phyloP scores from a whole-genome alignment of 2,329 filamentous ascomycete species.

The Aspergillus ochraceus region DNA sequence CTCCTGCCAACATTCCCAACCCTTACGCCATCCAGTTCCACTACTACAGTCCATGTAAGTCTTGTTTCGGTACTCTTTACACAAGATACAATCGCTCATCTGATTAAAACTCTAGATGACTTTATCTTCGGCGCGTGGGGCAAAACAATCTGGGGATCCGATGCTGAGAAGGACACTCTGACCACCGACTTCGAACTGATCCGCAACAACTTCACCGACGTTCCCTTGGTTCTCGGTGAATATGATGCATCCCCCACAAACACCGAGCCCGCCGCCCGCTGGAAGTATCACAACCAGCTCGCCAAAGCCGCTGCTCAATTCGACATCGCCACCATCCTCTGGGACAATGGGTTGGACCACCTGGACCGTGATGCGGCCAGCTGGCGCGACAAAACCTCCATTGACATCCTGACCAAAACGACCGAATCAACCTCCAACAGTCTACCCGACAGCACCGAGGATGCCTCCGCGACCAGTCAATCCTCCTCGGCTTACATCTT shows the following conservation, averaged over 20 bases:
- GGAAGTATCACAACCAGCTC: constrained; percentile 60
- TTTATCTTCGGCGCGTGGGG: constrained; percentile 45
- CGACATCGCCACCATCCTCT: constrained; percentile 54
- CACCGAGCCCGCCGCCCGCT: constrained; percentile 57
- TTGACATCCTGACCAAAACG: constrained; percentile 51
- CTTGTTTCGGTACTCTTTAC: background rate
- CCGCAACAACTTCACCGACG: constrained; percentile 55
- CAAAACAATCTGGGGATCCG: constrained; percentile 61
- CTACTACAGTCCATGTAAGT: constrained; percentile 53
- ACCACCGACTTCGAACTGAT: constrained; percentile 53
- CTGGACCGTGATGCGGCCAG: constrained; percentile 50
- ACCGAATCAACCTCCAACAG: constrained; percentile 48
- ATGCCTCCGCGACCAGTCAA: constrained; percentile 48
- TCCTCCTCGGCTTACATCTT: constrained; percentile 57
- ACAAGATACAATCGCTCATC: background rate
- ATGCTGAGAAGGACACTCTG: constrained; percentile 52
- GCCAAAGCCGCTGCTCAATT: constrained; percentile 51
- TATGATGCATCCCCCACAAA: constrained; percentile 53
- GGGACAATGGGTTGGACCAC: constrained; percentile 61
- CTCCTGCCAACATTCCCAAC: constrained; percentile 51
- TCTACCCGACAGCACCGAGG: constrained; percentile 54
- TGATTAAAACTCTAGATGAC: constrained; percentile 18
- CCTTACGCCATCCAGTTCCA: constrained; percentile 64
- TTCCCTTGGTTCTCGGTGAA: constrained; percentile 60
- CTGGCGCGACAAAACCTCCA: constrained; percentile 54